Evolutionary conservation across 805 yeast species (phyloP), one percentile per base, ranked within the genome.

Genomic region (Candida chauliodis): DNA sequence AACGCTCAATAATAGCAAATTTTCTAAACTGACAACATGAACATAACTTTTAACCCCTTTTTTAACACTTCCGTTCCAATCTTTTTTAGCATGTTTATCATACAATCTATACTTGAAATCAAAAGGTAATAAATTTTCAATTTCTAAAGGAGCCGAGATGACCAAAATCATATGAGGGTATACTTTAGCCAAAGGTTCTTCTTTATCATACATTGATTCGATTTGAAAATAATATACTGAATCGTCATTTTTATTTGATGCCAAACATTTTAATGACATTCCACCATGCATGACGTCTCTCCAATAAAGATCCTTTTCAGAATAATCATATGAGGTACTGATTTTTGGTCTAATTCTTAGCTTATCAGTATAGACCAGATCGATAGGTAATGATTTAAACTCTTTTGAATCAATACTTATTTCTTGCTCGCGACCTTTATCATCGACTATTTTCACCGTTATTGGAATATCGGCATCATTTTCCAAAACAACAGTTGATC

Each of bases 121-220:
- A 53, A 75, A 84, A 0, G 99, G 98, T 35, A 95, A 58, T 36
- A 88, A 64, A 52, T 93, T 93, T 48, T 85, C 89, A 41, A 93
- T 69, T 48, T 85, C 86, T 32, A 93, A 61, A 0, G 99, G 98
- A 0, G 98, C 87, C 0, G 93, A 79, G 5, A 93, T 62, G 3
- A 79, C 73, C 17, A 93, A 62, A 7, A 69, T 73, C 85, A 91
- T 74, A 50, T 86, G 93, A 0, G 99, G 99, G 52, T 87, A 95
- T 1, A 85, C 73, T 41, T 72, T 69, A 0, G 85, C 74, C 18
- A 89, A 62, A 0, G 88, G 89, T 45, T 86, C 95, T n/a, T 73
- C 69, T 13, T 63, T 56, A 45, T 84, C 78, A 56, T 61, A 83
- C 31, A 65, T 59, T 1, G 91, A 88, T 47, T 77, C 83, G 0